These are phyloP conservation scores for Saccharomyces eubayanus DNA, from an alignment of 805 yeast genomes.

Conservation along the genomic window DNA sequence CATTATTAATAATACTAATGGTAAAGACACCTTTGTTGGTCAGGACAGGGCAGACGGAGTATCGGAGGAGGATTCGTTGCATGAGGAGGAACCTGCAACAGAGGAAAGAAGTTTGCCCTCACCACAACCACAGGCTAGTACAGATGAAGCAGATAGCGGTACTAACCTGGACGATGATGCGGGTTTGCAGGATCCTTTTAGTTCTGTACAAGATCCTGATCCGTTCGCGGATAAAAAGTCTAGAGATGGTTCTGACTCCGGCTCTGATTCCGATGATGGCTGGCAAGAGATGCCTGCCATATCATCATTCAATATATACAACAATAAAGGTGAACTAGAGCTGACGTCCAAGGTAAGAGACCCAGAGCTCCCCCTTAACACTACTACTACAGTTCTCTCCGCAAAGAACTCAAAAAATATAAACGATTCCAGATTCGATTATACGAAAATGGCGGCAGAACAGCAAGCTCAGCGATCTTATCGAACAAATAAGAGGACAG, in stretches of 20 bases:
- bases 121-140: background rate
- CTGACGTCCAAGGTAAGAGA: conserved; percentile 26
- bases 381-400: conserved; percentile 1
- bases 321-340: conserved; percentile 65
- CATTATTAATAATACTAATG: background rate
- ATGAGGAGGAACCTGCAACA: background rate
- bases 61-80: background rate
- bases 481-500: conserved; percentile 46
- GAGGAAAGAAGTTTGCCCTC: background rate
- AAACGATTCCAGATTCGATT: conserved; percentile 42
- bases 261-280: conserved; percentile 35
- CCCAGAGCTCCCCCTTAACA: background rate
- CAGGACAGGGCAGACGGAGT: background rate
- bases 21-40: background rate
- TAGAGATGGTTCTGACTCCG: conserved; percentile 4
- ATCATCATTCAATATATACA: conserved; percentile 68
- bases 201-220: background rate
- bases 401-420: conserved; percentile 1
- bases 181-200: background rate
- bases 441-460: conserved; percentile 82
- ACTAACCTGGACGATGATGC: background rate
- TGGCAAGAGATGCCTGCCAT: conserved; percentile 89
- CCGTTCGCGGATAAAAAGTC: background rate
- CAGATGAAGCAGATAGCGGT: background rate
- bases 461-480: conserved; percentile 73